Base-by-base conservation (phyloP, 441 rosid species). In the Eutrema salsugineum region DNA sequence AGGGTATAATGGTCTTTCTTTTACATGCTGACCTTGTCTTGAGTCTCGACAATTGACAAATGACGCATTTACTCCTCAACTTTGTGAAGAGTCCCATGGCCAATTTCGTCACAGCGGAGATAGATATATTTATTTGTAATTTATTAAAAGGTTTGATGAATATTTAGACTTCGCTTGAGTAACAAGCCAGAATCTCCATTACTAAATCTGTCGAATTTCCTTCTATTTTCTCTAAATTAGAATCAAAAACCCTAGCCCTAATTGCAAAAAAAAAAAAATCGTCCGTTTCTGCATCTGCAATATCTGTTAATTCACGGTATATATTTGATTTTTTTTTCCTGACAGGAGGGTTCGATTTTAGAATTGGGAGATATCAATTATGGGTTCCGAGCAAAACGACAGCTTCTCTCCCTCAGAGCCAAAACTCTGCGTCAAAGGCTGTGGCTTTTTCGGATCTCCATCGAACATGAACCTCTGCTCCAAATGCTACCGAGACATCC, bases 401-500 rank as follows among this genome's bases (percentile, higher is more conserved):
- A 81, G 82, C 81, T 80, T 79, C 59, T 68, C 87, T 1, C 87
- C 84, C 0, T 73, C 97, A 2, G 88, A 88, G 68, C 82, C 91
- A 0, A 81, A 56, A 79, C 93, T 88, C 53, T 91, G 97, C 81
- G 87, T 73, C 42, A 91, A 85, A 30, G 96, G 96, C 1, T 93
- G 98, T 38, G 96, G 93, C 10, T 93, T 91, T 71, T 89, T 90
- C 43, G 98, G 96, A 40, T 73, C 83, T 67, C 80, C 92, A 12
- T 67, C 94, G 19, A 93, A 85, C 80, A 89, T 87, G 92, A 82
- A 86, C 75, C 89, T 88, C 48, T 93, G 97, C 80, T 93, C 98
- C 61, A 89, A 85, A 83, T 93, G 98, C 79, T 87, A 86, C 81
- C 54, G 83, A 5, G 90, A 84, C 71, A 43, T 85, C 19, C 82